Evolutionary conservation across 1,139 yeast species (phyloP), one percentile per base, ranked within the genome.

Genomic region (Sugiyamaella novakii): DNA sequence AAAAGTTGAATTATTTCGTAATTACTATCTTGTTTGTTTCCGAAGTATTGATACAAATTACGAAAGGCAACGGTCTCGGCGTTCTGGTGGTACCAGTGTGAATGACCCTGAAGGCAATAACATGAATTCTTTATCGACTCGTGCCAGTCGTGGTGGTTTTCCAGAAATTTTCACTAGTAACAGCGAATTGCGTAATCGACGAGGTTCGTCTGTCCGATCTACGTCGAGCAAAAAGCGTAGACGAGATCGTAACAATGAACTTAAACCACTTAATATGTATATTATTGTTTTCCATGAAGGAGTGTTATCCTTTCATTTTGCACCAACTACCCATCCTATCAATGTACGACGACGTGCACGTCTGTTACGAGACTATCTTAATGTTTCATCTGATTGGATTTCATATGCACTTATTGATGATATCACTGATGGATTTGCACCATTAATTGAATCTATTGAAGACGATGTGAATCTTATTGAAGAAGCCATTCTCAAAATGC

Each of bases 321-420:
- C 91, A 10, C 89, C 96, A 5, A 88, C 98, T 0, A 96, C 97
- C 1, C 98, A 92, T 66, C 95, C 98, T 0, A 87, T 89, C 49
- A 92, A 92, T 64, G 98, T 92, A 33, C 79, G 98, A 60, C 79
- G 98, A 65, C 80, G 98, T 62, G 95, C 95, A 0, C 75, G 98
- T 50, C 73, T 92, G 55, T 75, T 92, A 55, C 78, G 85, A 55
- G 98, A 92, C 65, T 92, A 91, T 62, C 74, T 92, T 54, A 87
- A 87, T 1, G 96, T 92, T 3, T 81, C 94, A 1, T 82, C 97
- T 0, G 98, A 92, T 67, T 92, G 98, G 98, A 84, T 92, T 43
- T 92, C 96, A 2, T 92, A 92, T 70, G 98, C 98, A 0, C 73
- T 92, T 56, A 89, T 92, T 62, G 98, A 92, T 72, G 98, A 92